Percentiles rank a stretch among this genome's conserved stretches.
Evolutionary conservation across 306 rosid genomes (phyloP).

Genomic region (Fragaria iinumae): DNA sequence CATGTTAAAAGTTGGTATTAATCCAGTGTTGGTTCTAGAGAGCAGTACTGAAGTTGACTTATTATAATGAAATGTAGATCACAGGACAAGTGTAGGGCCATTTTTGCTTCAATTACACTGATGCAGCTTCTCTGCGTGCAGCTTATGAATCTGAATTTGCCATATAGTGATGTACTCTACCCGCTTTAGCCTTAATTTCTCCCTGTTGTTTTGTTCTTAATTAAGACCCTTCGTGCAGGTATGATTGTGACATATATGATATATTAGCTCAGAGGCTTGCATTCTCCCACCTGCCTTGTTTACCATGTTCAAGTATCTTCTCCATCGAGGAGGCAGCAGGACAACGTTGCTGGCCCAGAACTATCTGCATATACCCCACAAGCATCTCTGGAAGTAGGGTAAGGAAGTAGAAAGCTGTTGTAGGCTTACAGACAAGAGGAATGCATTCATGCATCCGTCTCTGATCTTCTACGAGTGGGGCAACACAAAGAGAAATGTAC

Average conservation of each 20-base stretch:
- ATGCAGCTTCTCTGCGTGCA: slow-evolving; percentile 12
- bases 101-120: background rate
- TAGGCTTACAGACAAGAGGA: slow-evolving; percentile 28
- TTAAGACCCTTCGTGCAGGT: slow-evolving; percentile 2
- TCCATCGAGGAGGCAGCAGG: slow-evolving; percentile 17
- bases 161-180: background rate
- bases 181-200: slow-evolving; percentile 17
- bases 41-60: background rate
- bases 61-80: background rate
- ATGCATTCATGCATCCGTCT: slow-evolving; percentile 11
- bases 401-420: slow-evolving; percentile 18
- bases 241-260: slow-evolving; percentile 10
- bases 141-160: slow-evolving; percentile 16
- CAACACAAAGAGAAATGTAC: background rate
- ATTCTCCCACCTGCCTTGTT: slow-evolving; percentile 15
- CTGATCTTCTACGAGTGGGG: slow-evolving; percentile 14
- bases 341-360: slow-evolving; percentile 22
- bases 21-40: background rate
- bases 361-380: slow-evolving; percentile 29
- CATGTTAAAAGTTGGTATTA: background rate
- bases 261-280: slow-evolving; percentile 17
- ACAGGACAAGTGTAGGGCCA: slow-evolving; percentile 12
- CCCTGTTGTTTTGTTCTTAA: background rate
- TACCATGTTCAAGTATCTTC: slow-evolving; percentile 13
- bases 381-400: slow-evolving; percentile 10